Percentiles rank a stretch among this genome's conserved stretches.
These are phyloP conservation scores for Termitomyces heimii DNA, from an alignment of 768 basidiomycete genomes.

Conservation along the genomic window DNA sequence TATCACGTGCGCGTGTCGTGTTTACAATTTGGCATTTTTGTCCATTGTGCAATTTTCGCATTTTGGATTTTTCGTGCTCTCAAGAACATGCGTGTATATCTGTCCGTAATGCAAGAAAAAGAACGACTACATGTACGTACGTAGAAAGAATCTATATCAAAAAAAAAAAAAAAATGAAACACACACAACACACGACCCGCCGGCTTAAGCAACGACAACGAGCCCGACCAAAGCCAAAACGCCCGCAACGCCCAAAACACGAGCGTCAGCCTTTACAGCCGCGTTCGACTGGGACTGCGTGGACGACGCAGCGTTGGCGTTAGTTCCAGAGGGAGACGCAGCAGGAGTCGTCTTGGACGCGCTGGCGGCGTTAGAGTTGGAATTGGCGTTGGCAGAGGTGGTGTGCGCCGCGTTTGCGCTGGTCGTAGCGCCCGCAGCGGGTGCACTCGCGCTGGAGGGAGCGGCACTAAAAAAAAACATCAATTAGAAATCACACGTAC, in stretches of 20 bases:
- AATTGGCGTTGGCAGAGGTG: neutral
- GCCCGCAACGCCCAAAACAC: conserved; percentile 39
- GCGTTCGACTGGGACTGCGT: conserved; percentile 18
- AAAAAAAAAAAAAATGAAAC: too few species aligned
- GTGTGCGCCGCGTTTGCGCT: neutral
- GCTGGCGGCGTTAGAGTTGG: conserved; percentile 17
- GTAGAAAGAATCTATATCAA: neutral
- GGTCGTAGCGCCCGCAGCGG: neutral
- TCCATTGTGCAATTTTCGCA: too few species aligned
- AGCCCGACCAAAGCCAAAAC: conserved; percentile 47
- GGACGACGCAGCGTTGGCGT: conserved; percentile 6
- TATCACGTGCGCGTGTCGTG: conserved; percentile 16
- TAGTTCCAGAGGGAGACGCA: conserved; percentile 8
- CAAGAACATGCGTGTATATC: neutral
- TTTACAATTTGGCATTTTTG: too few species aligned
- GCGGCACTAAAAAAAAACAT: neutral
- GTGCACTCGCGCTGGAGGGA: neutral
- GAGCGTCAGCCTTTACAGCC: conserved; percentile 20
- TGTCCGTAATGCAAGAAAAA: neutral
- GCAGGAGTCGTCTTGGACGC: conserved; percentile 8
- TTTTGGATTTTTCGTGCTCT: too few species aligned
- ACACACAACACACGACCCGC: too few species aligned
- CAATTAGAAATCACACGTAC: neutral
- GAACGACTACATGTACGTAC: neutral
- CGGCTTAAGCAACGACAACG: conserved; percentile 38